Evolutionary conservation across 2,329 filamentous ascomycete genomes (phyloP), one percentile per base, ranked within the genome.

Genomic region (Fusarium xylarioides): DNA sequence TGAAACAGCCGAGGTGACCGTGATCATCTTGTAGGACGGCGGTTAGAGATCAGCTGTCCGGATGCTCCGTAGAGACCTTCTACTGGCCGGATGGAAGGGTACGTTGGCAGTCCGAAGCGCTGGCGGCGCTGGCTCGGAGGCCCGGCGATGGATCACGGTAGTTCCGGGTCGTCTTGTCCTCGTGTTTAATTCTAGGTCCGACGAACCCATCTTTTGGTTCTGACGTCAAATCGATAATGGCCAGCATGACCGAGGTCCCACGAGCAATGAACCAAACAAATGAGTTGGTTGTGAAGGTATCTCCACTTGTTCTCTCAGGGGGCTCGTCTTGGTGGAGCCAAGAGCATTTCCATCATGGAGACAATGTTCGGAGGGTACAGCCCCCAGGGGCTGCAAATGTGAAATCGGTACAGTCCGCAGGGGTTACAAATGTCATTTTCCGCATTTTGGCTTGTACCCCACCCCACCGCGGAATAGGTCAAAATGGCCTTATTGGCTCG

Each of bases 181-280:
- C 71, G 49, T 55, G 43, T 10, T 50, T 53, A 44, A 37, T 63
- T 64, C 40, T 49, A 58, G 60, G 14, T 35, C 66, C 57, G 52
- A 69, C 30, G 59, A 58, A 58, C 43, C 55, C 55, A 58, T 58
- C 9, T 28, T 30, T 30, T 26, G 60, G 66, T 58, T 74, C 76
- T 77, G 76, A 77, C 76, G 76, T 77, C 76, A 77, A 77, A 73
- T 35, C 43, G 46, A 50, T 34, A 59, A 60, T 53, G 60, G 57
- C 55, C 52, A 68, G 59, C 74, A 70, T 67, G 75, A 58, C 73
- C 75, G 75, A 77, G 73, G 74, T 68, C 68, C 58, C 46, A 71
- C 68, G 70, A 76, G 40, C 16, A 66, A 75, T 50, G 40, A 71
- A 59, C 55, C 66, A 63, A 68, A 67, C 40, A 59, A 60, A 68